phyloP scores from a whole-genome alignment of 768 basidiomycete species.

The Pulveroboletus sp. region DNA sequence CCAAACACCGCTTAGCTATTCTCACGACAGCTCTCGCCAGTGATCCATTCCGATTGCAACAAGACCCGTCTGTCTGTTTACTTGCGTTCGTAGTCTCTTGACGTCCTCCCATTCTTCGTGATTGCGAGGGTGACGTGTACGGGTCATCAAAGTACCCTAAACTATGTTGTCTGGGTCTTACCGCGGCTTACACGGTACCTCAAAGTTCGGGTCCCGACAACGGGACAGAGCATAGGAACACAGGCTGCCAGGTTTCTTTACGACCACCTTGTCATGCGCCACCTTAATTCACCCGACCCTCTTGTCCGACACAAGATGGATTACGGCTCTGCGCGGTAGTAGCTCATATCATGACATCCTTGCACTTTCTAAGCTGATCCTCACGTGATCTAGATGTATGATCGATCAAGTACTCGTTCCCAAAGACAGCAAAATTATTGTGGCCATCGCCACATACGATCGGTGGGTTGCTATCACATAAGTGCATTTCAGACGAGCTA shows the following conservation, averaged over 20 bases:
- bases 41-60: too few species aligned
- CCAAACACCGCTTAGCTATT: too few species aligned
- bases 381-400: conserved; percentile 38
- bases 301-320: conserved; percentile 32
- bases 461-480: conserved; percentile 30
- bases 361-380: conserved; percentile 53
- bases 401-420: conserved; percentile 43
- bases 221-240: too few species aligned
- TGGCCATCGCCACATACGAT: conserved; percentile 50
- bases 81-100: too few species aligned
- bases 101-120: too few species aligned
- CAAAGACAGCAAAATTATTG: conserved; percentile 44
- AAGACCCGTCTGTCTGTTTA: too few species aligned
- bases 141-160: conserved; percentile 45
- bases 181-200: conserved; percentile 26
- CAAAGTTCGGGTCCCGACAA: too few species aligned
- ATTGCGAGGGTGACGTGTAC: too few species aligned
- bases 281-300: conserved; percentile 10
- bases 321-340: conserved; percentile 44
- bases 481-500: background rate
- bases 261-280: background rate
- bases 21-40: too few species aligned
- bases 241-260: background rate
- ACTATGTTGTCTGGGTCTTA: conserved; percentile 42
- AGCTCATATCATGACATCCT: conserved; percentile 55